phyloP scores from a whole-genome alignment of 768 basidiomycete species.

The Mrakia frigida region DNA sequence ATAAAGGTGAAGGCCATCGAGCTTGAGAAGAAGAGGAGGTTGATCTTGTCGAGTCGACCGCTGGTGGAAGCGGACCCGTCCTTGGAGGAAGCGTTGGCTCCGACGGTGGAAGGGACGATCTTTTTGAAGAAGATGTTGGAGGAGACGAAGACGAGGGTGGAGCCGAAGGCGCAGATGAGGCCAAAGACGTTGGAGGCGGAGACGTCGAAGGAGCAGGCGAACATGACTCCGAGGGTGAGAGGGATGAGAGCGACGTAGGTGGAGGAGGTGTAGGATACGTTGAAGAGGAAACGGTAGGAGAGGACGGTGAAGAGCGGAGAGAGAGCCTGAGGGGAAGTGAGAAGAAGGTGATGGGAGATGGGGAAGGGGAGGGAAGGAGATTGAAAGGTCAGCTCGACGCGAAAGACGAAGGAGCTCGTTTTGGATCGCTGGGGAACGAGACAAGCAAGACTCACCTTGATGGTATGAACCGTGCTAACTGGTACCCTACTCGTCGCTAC shows the following conservation, averaged over 20 bases:
- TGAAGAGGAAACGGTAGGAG: slow-evolving; percentile 87
- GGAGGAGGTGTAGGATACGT: slow-evolving; percentile 83
- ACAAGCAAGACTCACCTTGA: slow-evolving; percentile 64
- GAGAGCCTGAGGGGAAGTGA: slow-evolving; percentile 61
- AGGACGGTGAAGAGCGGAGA: slow-evolving; percentile 96
- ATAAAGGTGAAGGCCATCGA: slow-evolving; percentile 90
- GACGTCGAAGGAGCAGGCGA: slow-evolving; percentile 89
- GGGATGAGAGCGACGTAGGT: slow-evolving; percentile 94
- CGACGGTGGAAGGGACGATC: slow-evolving; percentile 66
- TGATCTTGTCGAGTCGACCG: slow-evolving; percentile 90
- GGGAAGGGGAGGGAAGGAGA: not conserved
- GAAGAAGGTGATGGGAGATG: not conserved
- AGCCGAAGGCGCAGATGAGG: slow-evolving; percentile 92
- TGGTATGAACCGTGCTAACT: slow-evolving; percentile 96
- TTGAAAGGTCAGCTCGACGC: slow-evolving; percentile 1
- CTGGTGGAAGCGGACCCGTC: slow-evolving; percentile 32
- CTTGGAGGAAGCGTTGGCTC: slow-evolving; percentile 43
- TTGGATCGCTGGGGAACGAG: not conserved
- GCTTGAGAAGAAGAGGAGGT: slow-evolving; percentile 88
- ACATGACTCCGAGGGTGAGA: slow-evolving; percentile 91
- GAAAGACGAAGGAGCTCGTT: not conserved
- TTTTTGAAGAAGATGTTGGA: slow-evolving; percentile 99
- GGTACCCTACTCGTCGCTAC: slow-evolving; percentile 94
- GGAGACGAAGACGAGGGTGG: slow-evolving; percentile 91
- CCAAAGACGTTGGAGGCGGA: slow-evolving; percentile 80